A percentile compares a stretch with the other conserved stretches of the same genome.
Evolutionary conservation across 2,329 filamentous ascomycete genomes (phyloP).

Genomic region (Curvularia eragrostidis): DNA sequence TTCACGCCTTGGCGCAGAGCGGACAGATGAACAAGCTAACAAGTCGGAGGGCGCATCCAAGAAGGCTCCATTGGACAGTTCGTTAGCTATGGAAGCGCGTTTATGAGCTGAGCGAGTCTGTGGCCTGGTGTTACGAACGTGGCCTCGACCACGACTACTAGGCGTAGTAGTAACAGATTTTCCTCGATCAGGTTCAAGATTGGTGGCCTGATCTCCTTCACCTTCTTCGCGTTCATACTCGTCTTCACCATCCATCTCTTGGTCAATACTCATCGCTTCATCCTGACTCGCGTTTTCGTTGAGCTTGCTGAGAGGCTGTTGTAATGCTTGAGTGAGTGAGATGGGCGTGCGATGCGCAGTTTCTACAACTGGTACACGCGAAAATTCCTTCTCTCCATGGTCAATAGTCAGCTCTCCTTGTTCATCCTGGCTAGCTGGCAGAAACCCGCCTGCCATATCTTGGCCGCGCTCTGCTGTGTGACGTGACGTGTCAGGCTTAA

Average conservation of each 20-base stretch:
- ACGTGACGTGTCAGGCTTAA: constrained; percentile 22
- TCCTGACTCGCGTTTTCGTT: not conserved
- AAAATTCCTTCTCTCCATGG: constrained; percentile 31
- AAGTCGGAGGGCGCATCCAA: constrained; percentile 17
- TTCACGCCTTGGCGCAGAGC: constrained; percentile 33
- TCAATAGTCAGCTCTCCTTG: constrained; percentile 43
- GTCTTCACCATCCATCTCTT: constrained; percentile 16
- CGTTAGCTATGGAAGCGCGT: constrained; percentile 15
- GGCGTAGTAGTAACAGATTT: constrained; percentile 10
- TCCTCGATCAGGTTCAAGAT: constrained; percentile 15
- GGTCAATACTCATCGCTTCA: not conserved
- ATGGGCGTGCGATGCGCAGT: constrained; percentile 40
- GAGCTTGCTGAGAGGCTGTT: constrained; percentile 19
- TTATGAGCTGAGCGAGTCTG: constrained; percentile 13
- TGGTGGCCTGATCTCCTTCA: constrained; percentile 13
- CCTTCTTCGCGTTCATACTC: constrained; percentile 53
- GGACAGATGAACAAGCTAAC: constrained; percentile 13
- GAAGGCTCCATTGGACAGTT: constrained; percentile 20
- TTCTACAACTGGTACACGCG: constrained; percentile 15
- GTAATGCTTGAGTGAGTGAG: constrained; percentile 45
- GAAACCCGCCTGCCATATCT: constrained; percentile 46
- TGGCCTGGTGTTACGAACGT: constrained; percentile 14
- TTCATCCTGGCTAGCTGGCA: constrained; percentile 48
- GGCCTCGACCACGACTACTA: constrained; percentile 1
- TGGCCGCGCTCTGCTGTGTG: constrained; percentile 23